Evolutionary conservation across 495 filamentous ascomycete genomes (phyloP), one percentile per base, ranked within the genome.

Genomic region (Neurospora sp.): DNA sequence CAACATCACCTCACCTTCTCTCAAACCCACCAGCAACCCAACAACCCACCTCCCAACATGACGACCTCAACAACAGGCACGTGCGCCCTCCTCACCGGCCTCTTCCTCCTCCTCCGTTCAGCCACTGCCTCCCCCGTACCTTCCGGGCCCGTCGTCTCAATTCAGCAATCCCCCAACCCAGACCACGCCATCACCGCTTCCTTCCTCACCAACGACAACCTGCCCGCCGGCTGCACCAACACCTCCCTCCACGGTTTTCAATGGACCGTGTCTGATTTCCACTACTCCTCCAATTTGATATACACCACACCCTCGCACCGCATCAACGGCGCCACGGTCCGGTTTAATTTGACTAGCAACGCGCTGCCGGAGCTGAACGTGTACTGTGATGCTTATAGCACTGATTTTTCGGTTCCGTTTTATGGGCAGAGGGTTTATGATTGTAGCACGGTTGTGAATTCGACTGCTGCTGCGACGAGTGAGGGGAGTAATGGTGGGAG

Each of bases 291-390:
- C 18, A 68, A 38, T 18, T 1, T 72, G 48, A 68, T 61, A 20
- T 69, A 69, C 76, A 72, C 20, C n/a, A 73, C 65, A 0, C 74
- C 76, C 8, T 20, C 72, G 27, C 69, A 75, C 69, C 71, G 38
- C 18, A 42, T 74, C 69, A 61, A 22, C 72, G n/a, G 9, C 37
- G 76, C 69, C 40, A 69, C 8, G 38, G 61, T 76, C 7, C 0
- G 41, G 38, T 78, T 78, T 40, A 76, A 74, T 44, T 31, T 78
- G 5, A 75, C 35, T 59, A 78, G 76, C 73, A 31, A 65, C 22
- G 76, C 74, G 31, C 31, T 76, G 7, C 65, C 69, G 8, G 27
- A 65, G 22, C 6, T 65, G 7, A 65, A 65, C 0, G 53, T 65
- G 27, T 35, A 65, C 14, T 65, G 53, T 27, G 10, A 16, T 31